Base-by-base conservation (phyloP, 164 flowering plant species). In the Annona squamosa region DNA sequence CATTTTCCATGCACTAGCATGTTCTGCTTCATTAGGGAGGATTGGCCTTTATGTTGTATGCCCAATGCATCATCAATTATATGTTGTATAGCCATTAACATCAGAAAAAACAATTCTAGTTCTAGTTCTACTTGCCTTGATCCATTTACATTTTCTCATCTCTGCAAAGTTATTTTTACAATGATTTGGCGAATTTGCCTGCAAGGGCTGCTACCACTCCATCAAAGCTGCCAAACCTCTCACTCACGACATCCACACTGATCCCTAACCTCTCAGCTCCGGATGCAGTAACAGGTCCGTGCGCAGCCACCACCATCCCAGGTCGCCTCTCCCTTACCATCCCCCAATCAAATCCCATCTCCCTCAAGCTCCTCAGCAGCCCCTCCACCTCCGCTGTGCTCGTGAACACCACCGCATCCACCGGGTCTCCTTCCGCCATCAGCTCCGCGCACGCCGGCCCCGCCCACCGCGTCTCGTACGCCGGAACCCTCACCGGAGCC, bases 351-450 rank as follows among this genome's bases (percentile, higher is more conserved):
- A 80, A 78, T 57, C 94, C 91, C 41, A 85, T 57, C 65, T 77
- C 85, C 59, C 71, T 75, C 83, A 87, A 81, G 69, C 97, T 74
- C 87, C 86, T 89, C 82, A 91, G 45, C 71, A 90, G 57, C 61
- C 92, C 97, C 72, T 91, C 92, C 77, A 91, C 90, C 74, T 88
- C 92, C 7, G 75, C 93, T 2, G 80, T 89, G 67, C 94, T 91
- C 12, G 93, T 89, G 48, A 91, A 91, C 66, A 91, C 85, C 5
- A 91, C 45, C 13, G 90, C 92, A 64, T 87, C 92, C 78, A 89
- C 18, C 0, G 37, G 73, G 42, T 46, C 81, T 52, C 71, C 78
- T 16, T 59, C 69, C 71, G 64, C 69, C 79, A 59, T 70, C 75
- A 81, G 78, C 59, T 80, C 70, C 19, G 80, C 89, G 63, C 89